A percentile compares a stretch with the other conserved stretches of the same genome.
Conservation (phyloP, 2,329 filamentous ascomycete genomes). For the Onygenales sp. region DNA sequence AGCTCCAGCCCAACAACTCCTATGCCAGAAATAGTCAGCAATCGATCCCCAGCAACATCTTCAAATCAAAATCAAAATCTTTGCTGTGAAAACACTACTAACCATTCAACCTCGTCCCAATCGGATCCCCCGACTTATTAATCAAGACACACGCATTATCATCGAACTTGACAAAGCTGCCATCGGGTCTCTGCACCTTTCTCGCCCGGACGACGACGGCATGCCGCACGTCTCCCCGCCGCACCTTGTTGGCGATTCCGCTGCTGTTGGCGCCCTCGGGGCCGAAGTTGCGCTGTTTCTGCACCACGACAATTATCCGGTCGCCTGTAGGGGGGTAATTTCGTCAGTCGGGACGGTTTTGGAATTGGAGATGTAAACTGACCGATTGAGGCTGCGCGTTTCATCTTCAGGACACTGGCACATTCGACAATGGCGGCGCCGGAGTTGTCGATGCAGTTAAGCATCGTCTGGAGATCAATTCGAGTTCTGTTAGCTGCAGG, state of each 20-base stretch:
- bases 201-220: conserved; percentile 87
- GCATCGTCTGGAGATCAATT: conserved; percentile 61
- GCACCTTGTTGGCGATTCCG: conserved; percentile 82
- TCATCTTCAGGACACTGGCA: conserved; percentile 83
- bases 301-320: conserved; percentile 92
- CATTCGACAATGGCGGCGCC: conserved; percentile 96
- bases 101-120: conserved; percentile 84
- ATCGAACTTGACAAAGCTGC: conserved; percentile 84
- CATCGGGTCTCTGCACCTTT: conserved; percentile 80
- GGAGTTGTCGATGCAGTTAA: conserved; percentile 99
- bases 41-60: background rate
- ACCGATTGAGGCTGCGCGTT: conserved; percentile 79
- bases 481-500: background rate
- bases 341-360: background rate
- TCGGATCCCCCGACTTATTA: conserved; percentile 92
- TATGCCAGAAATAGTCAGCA: conserved; percentile 24
- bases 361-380: conserved; percentile 21
- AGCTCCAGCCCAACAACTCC: conserved; percentile 84
- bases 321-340: conserved; percentile 57
- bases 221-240: conserved; percentile 90
- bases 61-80: too few relatives aligned
- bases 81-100: conserved; percentile 16
- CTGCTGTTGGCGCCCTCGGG: conserved; percentile 62
- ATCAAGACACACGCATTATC: conserved; percentile 97
- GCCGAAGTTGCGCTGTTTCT: conserved; percentile 78